Conservation (phyloP, 2,329 filamentous ascomycete genomes). For the Botrytis squamosa region DNA sequence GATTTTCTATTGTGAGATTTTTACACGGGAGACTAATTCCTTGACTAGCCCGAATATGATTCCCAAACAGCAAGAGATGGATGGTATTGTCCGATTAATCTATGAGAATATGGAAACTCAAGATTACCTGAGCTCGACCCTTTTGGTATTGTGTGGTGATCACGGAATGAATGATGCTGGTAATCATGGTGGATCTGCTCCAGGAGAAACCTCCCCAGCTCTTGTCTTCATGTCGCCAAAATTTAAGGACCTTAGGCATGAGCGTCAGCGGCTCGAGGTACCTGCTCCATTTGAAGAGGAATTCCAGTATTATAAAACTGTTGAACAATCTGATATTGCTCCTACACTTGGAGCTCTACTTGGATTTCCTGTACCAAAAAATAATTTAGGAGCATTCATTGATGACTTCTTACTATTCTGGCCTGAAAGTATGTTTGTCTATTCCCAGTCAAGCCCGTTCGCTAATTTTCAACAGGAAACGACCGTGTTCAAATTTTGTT, state of each 20-base stretch:
- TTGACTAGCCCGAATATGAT: slow-evolving; percentile 75
- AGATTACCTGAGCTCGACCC: slow-evolving; percentile 69
- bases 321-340: slow-evolving; percentile 94
- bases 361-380: slow-evolving; percentile 83
- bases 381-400: slow-evolving; percentile 87
- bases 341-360: slow-evolving; percentile 85
- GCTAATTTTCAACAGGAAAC: slow-evolving; percentile 37
- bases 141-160: slow-evolving; percentile 86
- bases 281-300: slow-evolving; percentile 64
- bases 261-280: slow-evolving; percentile 46
- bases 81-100: slow-evolving; percentile 72
- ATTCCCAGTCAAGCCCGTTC: background rate
- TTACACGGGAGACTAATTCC: slow-evolving; percentile 25
- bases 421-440: slow-evolving; percentile 53
- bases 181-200: slow-evolving; percentile 91
- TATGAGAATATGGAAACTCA: slow-evolving; percentile 72
- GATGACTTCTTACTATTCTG: slow-evolving; percentile 76
- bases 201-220: slow-evolving; percentile 91
- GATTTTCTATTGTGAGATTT: background rate
- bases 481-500: slow-evolving; percentile 68
- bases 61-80: slow-evolving; percentile 93
- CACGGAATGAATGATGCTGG: slow-evolving; percentile 99
- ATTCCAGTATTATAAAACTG: slow-evolving; percentile 77
- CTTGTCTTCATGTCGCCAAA: slow-evolving; percentile 89
- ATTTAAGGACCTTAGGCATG: slow-evolving; percentile 66